phyloP scores from a whole-genome alignment of 192 early-diverging fungal genomes.

The Pilaira anomala region DNA sequence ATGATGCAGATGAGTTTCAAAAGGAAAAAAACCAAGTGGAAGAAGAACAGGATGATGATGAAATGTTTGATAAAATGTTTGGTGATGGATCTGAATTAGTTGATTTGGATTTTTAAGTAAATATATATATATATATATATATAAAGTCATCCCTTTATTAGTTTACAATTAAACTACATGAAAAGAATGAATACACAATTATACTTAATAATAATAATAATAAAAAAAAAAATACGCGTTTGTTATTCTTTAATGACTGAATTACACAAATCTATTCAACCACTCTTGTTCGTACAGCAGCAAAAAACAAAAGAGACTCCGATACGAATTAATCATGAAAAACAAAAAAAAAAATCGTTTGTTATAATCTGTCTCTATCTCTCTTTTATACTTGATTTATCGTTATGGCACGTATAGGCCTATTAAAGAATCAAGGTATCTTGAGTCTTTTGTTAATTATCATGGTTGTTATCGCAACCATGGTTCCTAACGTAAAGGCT shows the following conservation, averaged over 20 bases:
- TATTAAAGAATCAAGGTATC: slow-evolving; percentile 4
- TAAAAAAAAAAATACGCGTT: too few species aligned
- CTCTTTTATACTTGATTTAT: background rate
- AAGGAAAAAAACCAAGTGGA: too few species aligned
- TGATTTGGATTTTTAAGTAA: background rate
- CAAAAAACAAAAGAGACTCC: background rate
- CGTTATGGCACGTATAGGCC: slow-evolving; percentile 7
- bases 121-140: too few species aligned
- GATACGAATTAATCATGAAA: too few species aligned
- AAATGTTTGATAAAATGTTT: background rate
- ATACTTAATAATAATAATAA: too few species aligned
- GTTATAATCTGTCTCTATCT: background rate
- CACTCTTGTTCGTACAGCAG: background rate
- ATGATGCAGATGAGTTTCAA: too few species aligned
- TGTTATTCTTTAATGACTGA: too few species aligned
- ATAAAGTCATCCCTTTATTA: too few species aligned
- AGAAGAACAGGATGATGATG: background rate
- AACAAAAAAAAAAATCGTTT: background rate
- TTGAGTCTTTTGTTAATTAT: slow-evolving; percentile 15
- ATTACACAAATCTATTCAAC: background rate
- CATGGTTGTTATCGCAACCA: slow-evolving; percentile 16
- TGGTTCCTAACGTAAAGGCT: slow-evolving; percentile 31
- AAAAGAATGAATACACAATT: too few species aligned
- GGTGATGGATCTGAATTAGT: background rate
- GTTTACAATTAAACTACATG: too few species aligned